Base-by-base conservation (phyloP, 225 moss, liverwort and hornwort species). In the Physcomitrellopsis africana region DNA sequence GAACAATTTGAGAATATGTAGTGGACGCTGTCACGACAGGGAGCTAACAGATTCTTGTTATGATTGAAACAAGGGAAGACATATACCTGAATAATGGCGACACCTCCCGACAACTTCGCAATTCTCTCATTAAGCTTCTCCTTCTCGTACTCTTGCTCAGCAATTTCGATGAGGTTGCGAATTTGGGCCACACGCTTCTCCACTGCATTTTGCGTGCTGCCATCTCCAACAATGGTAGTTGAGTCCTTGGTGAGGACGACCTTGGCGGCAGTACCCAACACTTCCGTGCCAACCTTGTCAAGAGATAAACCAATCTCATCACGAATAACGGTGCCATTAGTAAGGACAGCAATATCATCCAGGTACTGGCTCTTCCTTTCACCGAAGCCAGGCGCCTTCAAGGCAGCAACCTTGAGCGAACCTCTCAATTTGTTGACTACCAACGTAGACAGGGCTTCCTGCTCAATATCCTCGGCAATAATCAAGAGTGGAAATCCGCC, bases 121-220 rank as follows among this genome's bases (percentile, higher is more conserved):
- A 97, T 97, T 29, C 96, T 82, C 71, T 97, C 96, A 1, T 97
- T 97, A 76, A 97, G 32, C 72, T 97, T 97, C 88, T 97, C 96
- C 73, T 85, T 94, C 86, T 97, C 96, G 16, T 94, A 94, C 12
- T 97, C 96, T 52, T 97, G 96, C 78, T 94, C 96, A 9, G 96
- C 96, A 8, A 81, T 69, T 74, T 91, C 92, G 27, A 97, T 94
- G 52, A 97, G 68, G 22, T 91, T 94, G 3, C 94, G 88, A 37
- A 97, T 97, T 56, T 97, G 96, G 64, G 63, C 88, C 63, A 97
- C 96, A 18, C 92, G 83, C 84, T 81, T 83, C 73, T 8, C 89
- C 8, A 94, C 96, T 0, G 91, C 94, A 0, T 94, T 90, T 58
- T 97, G 92, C 10, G 92, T 97, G 70, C 82, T 84, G 11, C 96